These are phyloP conservation scores for Candida namnaoensis DNA, from an alignment of 805 yeast species.

Conservation along the genomic window DNA sequence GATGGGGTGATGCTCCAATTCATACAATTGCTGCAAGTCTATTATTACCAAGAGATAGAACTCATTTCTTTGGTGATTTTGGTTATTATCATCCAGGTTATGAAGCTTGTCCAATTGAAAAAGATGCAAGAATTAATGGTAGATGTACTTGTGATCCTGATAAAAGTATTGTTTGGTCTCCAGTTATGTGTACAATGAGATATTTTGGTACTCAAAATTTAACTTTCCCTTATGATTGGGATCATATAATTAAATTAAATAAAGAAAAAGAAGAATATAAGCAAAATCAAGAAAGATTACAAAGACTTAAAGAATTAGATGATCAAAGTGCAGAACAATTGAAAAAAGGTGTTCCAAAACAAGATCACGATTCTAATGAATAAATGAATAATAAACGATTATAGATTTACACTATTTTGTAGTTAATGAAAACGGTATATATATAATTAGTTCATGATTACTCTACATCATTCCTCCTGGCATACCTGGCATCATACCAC, in stretches of 20 bases:
- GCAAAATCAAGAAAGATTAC: no score
- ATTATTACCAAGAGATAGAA: conserved; percentile 44
- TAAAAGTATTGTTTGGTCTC: neutral
- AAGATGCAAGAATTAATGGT: conserved; percentile 45
- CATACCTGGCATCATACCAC: neutral
- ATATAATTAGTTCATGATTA: no score
- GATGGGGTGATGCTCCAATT: conserved; percentile 94
- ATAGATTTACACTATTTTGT: no score
- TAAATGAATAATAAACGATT: no score
- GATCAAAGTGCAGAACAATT: no score
- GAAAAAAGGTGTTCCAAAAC: no score
- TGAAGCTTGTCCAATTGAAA: conserved; percentile 70
- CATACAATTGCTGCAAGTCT: conserved; percentile 71
- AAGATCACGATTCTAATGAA: no score
- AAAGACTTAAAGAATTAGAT: no score
- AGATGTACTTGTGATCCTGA: conserved; percentile 68
- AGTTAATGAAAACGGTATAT: no score
- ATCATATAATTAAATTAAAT: no score
- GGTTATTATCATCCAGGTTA: conserved; percentile 78
- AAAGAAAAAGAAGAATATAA: no score
- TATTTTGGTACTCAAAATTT: neutral
- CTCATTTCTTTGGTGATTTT: conserved; percentile 68
- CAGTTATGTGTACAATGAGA: conserved; percentile 1
- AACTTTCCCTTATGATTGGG: no score
- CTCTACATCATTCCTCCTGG: neutral